A percentile compares a stretch with the other conserved stretches of the same genome.
Conservation (phyloP, 345 rosid genomes). For the Arabidopsis thaliana region DNA sequence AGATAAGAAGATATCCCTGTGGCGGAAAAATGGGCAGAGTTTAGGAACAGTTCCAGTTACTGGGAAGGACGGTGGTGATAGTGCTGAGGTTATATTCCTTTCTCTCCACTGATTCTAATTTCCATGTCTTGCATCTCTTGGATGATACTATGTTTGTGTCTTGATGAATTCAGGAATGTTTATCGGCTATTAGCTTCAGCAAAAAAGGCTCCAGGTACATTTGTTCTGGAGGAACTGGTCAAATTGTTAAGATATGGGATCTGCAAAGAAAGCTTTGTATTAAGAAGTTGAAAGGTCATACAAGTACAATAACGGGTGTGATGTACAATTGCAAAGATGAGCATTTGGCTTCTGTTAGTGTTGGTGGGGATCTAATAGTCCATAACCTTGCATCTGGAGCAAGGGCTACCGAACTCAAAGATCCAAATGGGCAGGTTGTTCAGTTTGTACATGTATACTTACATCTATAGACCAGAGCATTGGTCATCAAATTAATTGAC, state of each 20-base stretch:
- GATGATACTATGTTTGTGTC: constrained; percentile 2
- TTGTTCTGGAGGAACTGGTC: constrained; percentile 95
- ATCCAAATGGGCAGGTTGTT: constrained; percentile 93
- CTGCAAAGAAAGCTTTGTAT: constrained; percentile 90
- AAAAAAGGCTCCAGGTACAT: constrained; percentile 88
- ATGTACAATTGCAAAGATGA: constrained; percentile 98
- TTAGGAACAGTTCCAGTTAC: constrained; percentile 80
- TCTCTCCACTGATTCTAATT: constrained; percentile 1
- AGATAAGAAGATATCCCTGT: constrained; percentile 88
- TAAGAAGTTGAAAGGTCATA: constrained; percentile 94
- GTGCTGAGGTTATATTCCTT: constrained; percentile 58
- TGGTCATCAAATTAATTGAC: constrained; percentile 35
- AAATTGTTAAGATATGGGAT: constrained; percentile 96
- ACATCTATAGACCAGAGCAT: constrained; percentile 20
- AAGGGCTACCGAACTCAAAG: constrained; percentile 88
- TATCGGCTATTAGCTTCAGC: constrained; percentile 82
- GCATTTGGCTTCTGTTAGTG: constrained; percentile 93
- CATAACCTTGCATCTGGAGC: constrained; percentile 96
- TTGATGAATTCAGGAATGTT: constrained; percentile 67
- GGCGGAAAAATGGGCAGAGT: constrained; percentile 83
- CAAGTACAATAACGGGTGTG: constrained; percentile 77
- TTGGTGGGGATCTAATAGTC: constrained; percentile 86
- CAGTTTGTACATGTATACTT: constrained; percentile 44
- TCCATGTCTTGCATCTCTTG: constrained; percentile 10
- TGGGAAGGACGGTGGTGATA: constrained; percentile 77